These are phyloP conservation scores for Daldinia childiae DNA, from an alignment of 495 filamentous ascomycete species.

Conservation along the genomic window DNA sequence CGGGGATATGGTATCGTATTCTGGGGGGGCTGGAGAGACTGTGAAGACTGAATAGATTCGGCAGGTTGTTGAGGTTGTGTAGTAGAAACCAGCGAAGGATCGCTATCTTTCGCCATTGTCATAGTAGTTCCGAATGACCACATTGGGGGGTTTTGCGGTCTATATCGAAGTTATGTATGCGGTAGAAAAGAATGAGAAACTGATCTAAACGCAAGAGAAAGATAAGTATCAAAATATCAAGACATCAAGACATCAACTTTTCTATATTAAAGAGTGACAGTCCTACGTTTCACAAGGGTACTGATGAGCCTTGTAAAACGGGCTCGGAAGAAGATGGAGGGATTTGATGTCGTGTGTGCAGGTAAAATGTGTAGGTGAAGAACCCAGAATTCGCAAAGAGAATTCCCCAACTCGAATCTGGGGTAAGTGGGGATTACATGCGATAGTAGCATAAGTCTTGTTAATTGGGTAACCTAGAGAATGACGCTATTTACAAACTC, in stretches of 20 bases:
- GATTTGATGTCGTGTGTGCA: conserved; percentile 16
- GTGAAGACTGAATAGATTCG: neutral
- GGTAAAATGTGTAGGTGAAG: neutral
- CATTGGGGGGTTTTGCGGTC: conserved; percentile 23
- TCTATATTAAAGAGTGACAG: neutral
- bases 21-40: conserved; percentile 12
- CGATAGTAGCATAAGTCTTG: neutral
- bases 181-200: neutral
- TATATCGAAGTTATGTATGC: conserved; percentile 7
- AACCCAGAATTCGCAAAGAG: neutral
- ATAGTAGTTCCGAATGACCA: conserved; percentile 50
- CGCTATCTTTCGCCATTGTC: conserved; percentile 46
- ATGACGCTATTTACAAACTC: neutral
- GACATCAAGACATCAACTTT: too few relatives aligned
- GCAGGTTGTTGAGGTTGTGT: neutral
- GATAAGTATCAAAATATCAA: neutral
- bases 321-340: neutral
- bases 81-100: conserved; percentile 28
- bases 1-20: conserved; percentile 24
- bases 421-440: conserved; percentile 16
- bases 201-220: neutral
- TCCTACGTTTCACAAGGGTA: neutral
- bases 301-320: neutral
- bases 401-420: conserved; percentile 30
- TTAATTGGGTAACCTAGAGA: conserved; percentile 7